Conservation (phyloP, 371 early-diverging fungal genomes). For the Lichtheimia corymbifera region DNA sequence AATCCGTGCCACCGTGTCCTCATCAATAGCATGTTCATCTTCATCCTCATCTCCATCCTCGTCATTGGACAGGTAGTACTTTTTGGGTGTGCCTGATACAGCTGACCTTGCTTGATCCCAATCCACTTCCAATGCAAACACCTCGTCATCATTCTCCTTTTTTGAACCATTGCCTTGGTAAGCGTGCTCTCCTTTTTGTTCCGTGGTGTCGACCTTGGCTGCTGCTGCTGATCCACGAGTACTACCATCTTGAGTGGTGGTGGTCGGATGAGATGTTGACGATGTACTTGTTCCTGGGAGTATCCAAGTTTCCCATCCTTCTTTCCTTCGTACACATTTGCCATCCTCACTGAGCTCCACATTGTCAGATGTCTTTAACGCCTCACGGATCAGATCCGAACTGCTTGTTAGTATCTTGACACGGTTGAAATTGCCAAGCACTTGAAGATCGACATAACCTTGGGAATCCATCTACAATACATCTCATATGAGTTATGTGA, state of each 20-base stretch:
- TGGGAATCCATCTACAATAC: slow-evolving; percentile 70
- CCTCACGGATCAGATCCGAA: slow-evolving; percentile 57
- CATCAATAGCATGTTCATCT: slow-evolving; percentile 73
- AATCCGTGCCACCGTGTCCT: slow-evolving; percentile 83
- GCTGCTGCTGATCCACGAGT: slow-evolving; percentile 24
- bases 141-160: slow-evolving; percentile 56
- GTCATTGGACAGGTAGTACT: slow-evolving; percentile 64
- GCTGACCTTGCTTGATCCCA: slow-evolving; percentile 46
- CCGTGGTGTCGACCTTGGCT: too few relatives aligned
- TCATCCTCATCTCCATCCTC: slow-evolving; percentile 65
- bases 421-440: slow-evolving; percentile 86
- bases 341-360: slow-evolving; percentile 46
- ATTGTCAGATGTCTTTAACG: slow-evolving; percentile 56
- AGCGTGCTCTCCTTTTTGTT: too few relatives aligned
- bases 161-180: too few relatives aligned
- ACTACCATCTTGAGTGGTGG: background rate
- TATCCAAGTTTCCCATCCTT: slow-evolving; percentile 79
- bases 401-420: slow-evolving; percentile 74
- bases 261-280: slow-evolving; percentile 22
- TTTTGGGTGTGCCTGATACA: slow-evolving; percentile 55
- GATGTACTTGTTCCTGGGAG: slow-evolving; percentile 20
- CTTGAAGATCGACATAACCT: slow-evolving; percentile 75
- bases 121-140: slow-evolving; percentile 75
- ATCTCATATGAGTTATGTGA: background rate
- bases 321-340: slow-evolving; percentile 65